These are phyloP conservation scores for Vigna trinervia DNA, from an alignment of 306 rosid species.

Conservation along the genomic window DNA sequence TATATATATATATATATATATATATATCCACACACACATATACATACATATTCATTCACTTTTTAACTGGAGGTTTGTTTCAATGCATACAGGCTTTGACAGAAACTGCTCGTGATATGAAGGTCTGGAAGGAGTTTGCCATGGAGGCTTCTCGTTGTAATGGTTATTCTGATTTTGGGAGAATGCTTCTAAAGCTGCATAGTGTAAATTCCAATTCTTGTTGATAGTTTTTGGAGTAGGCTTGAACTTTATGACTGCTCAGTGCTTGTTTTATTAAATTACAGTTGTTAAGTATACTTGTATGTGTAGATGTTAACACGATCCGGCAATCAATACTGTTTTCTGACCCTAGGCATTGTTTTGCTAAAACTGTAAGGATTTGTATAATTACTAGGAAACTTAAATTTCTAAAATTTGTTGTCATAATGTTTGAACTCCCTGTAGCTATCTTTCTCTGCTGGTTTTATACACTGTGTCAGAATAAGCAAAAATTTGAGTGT, in stretches of 20 bases:
- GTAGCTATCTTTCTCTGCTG: neutral
- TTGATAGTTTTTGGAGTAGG: constrained; percentile 47
- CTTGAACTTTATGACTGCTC: constrained; percentile 8
- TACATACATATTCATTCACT: neutral
- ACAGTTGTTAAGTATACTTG: neutral
- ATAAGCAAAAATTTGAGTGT: neutral
- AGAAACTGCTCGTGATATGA: constrained; percentile 80
- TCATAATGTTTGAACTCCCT: constrained; percentile 22
- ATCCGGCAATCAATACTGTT: constrained; percentile 30
- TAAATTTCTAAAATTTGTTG: constrained; percentile 22
- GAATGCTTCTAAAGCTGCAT: constrained; percentile 88
- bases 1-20: neutral
- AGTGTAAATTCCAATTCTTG: constrained; percentile 70
- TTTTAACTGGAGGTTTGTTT: constrained; percentile 40
- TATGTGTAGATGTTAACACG: constrained; percentile 14
- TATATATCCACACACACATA: neutral
- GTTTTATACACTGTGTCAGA: neutral
- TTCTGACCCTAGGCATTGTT: neutral
- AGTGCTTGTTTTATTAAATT: constrained; percentile 13
- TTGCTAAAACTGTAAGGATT: neutral
- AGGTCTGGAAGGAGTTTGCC: constrained; percentile 87
- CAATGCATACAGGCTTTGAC: constrained; percentile 72
- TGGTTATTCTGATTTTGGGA: constrained; percentile 89
- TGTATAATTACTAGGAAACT: constrained; percentile 13
- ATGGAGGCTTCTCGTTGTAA: constrained; percentile 86